Evolutionary conservation across 169 alveolate species (phyloP).

Genomic region (Perkinsus olseni): DNA sequence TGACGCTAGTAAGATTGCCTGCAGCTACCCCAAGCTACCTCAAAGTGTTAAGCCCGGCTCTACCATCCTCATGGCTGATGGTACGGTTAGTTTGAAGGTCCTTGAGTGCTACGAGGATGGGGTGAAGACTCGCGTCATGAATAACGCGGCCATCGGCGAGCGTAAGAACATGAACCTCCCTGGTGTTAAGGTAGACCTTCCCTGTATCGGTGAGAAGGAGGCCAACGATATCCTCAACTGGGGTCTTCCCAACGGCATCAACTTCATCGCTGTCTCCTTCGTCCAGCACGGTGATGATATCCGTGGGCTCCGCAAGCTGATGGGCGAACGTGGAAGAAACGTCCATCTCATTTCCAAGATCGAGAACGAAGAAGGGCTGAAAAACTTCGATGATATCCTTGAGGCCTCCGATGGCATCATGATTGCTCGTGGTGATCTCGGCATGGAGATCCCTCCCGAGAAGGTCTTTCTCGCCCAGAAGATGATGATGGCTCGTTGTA

Average conservation of each 20-base stretch:
- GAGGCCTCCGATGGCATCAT: constrained; percentile 93
- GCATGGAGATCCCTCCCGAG: constrained; percentile 97
- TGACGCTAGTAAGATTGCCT: constrained; percentile 78
- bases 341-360: constrained; percentile 92
- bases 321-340: constrained; percentile 82
- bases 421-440: constrained; percentile 98
- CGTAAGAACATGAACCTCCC: constrained; percentile 96
- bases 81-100: constrained; percentile 42
- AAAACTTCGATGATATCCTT: constrained; percentile 86
- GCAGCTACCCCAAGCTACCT: constrained; percentile 84
- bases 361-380: constrained; percentile 92
- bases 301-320: constrained; percentile 64
- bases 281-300: constrained; percentile 65
- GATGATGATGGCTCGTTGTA: constrained; percentile 83
- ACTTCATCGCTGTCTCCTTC: constrained; percentile 78
- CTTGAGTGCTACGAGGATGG: constrained; percentile 26
- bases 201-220: constrained; percentile 95
- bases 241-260: constrained; percentile 89
- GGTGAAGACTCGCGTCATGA: constrained; percentile 77
- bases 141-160: constrained; percentile 87
- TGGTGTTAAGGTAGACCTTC: constrained; percentile 90
- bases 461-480: constrained; percentile 94
- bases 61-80: constrained; percentile 92
- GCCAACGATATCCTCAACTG: constrained; percentile 88
- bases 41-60: constrained; percentile 85